Conservation (phyloP, 2,329 filamentous ascomycete species). For the Zasmidium cellare region DNA sequence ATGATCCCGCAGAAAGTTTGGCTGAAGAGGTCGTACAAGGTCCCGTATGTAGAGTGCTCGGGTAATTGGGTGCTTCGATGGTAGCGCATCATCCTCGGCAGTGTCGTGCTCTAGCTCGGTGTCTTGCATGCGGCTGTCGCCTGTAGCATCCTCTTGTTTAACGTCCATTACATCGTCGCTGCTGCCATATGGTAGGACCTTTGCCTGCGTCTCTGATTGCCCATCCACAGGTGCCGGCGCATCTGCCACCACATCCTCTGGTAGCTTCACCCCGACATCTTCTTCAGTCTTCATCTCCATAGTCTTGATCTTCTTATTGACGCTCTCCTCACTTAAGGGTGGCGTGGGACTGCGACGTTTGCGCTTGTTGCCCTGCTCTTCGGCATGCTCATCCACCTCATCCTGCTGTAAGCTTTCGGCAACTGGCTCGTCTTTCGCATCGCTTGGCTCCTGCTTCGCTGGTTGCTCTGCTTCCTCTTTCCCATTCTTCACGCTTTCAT, state of each 20-base stretch:
- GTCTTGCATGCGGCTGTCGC: constrained; percentile 1
- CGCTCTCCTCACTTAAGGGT: constrained; percentile 29
- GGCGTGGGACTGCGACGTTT: constrained; percentile 34
- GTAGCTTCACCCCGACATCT: constrained; percentile 20
- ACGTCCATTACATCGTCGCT: constrained; percentile 34
- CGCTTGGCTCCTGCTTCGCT: constrained; percentile 2
- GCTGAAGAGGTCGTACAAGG: constrained; percentile 82
- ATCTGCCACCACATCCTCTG: constrained; percentile 23
- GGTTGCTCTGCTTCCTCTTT: constrained; percentile 6
- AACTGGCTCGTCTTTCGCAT: constrained; percentile 6
- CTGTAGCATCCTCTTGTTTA: constrained; percentile 12
- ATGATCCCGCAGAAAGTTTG: constrained; percentile 65
- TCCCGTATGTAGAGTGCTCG: constrained; percentile 84
- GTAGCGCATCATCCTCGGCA: constrained; percentile 16
- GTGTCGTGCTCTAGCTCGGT: not conserved
- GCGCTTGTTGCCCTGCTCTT: constrained; percentile 28
- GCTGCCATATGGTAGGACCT: constrained; percentile 23
- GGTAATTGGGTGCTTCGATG: constrained; percentile 50
- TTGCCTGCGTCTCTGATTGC: constrained; percentile 17
- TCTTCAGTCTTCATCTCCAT: constrained; percentile 37
- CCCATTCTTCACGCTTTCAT: constrained; percentile 4
- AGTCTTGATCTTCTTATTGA: constrained; percentile 46
- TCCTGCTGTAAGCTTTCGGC: not conserved
- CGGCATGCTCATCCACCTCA: constrained; percentile 7
- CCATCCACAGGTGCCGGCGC: constrained; percentile 24